phyloP scores from a whole-genome alignment of 805 yeast species.

The Starmerella apis region DNA sequence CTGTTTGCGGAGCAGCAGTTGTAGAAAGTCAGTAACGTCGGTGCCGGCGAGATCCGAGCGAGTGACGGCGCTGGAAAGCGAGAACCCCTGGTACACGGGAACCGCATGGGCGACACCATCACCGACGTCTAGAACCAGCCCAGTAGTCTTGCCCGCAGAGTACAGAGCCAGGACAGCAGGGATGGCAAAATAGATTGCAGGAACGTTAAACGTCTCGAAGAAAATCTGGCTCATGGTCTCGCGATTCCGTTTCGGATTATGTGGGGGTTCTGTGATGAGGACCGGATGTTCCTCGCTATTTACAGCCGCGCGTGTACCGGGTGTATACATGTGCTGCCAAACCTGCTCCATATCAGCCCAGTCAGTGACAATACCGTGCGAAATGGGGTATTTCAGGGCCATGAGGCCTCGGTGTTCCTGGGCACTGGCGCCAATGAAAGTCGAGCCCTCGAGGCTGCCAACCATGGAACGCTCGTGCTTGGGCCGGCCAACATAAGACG shows the following conservation, averaged over 20 bases:
- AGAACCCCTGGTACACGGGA: conserved; percentile 84
- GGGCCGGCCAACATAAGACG: conserved; percentile 67
- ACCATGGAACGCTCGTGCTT: conserved; percentile 80
- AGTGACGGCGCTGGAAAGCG: conserved; percentile 59
- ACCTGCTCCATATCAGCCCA: conserved; percentile 82
- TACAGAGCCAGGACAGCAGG: conserved; percentile 77
- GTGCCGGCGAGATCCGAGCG: conserved; percentile 78
- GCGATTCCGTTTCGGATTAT: conserved; percentile 57
- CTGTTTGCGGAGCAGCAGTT: conserved; percentile 53
- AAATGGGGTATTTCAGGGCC: conserved; percentile 57
- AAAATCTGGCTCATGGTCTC: conserved; percentile 52
- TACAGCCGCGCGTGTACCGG: conserved; percentile 35
- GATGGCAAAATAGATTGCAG: conserved; percentile 60
- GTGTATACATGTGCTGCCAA: conserved; percentile 58
- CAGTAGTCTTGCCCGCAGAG: conserved; percentile 85
- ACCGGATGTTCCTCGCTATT: conserved; percentile 75
- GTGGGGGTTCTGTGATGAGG: conserved; percentile 78
- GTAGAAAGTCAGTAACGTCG: conserved; percentile 69
- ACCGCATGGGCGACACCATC: conserved; percentile 85
- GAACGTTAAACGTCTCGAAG: conserved; percentile 63
- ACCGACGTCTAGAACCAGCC: conserved; percentile 81
- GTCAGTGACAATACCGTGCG: conserved; percentile 65
- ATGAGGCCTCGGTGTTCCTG: conserved; percentile 70
- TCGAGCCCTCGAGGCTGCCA: conserved; percentile 51
- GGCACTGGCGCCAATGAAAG: conserved; percentile 67